These are phyloP conservation scores for Coemansia sp. DNA, from an alignment of 192 early-diverging fungal species.

Conservation along the genomic window DNA sequence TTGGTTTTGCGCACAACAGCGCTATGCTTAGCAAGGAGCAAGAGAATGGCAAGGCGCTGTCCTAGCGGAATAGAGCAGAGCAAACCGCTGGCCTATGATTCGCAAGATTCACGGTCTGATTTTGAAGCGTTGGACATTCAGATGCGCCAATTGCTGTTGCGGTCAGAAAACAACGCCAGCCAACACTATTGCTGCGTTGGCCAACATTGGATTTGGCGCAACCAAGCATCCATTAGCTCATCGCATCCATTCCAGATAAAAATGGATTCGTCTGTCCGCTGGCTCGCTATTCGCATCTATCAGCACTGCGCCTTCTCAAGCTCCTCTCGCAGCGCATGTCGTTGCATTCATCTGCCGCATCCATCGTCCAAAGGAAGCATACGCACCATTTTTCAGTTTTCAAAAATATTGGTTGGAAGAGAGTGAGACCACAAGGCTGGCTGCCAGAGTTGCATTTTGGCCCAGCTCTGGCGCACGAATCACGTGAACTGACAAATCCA, in stretches of 20 bases:
- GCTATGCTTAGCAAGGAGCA: neutral
- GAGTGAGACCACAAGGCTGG: slow-evolving; percentile 1
- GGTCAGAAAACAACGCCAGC: neutral
- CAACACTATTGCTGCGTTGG: neutral
- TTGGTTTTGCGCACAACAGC: neutral
- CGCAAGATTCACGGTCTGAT: neutral
- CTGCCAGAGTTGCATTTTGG: neutral
- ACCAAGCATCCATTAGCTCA: neutral
- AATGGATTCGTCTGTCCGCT: neutral
- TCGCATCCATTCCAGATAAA: slow-evolving; percentile 5
- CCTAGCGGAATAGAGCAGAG: too few species aligned
- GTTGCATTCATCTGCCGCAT: neutral
- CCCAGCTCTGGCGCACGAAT: neutral
- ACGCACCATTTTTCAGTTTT: slow-evolving; percentile 12
- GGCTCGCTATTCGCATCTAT: neutral
- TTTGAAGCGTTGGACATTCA: neutral
- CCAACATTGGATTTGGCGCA: neutral
- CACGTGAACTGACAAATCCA: neutral
- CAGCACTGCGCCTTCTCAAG: neutral
- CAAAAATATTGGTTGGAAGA: slow-evolving; percentile 8
- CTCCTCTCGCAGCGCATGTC: neutral
- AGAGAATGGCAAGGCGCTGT: too few species aligned
- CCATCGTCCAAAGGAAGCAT: neutral
- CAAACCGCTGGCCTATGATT: neutral
- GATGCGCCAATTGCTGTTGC: neutral